phyloP scores from a whole-genome alignment of 225 moss, liverwort and hornwort species.

The Thuidium tamariscinum region DNA sequence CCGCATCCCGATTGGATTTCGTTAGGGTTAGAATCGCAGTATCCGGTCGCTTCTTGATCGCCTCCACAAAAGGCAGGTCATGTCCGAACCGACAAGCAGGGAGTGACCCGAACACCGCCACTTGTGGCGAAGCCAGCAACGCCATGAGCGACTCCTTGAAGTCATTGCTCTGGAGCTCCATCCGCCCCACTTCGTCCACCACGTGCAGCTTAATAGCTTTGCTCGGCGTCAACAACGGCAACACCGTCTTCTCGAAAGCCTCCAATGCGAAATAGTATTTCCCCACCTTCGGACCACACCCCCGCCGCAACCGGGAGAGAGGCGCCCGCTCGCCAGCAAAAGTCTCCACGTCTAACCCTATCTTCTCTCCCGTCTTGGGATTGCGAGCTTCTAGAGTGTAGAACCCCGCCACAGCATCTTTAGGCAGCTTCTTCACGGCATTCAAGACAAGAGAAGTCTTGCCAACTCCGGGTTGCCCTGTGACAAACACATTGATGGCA shows the following conservation, averaged over 20 bases:
- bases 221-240: conserved; percentile 55
- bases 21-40: conserved; percentile 77
- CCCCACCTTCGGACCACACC: conserved; percentile 79
- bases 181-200: conserved; percentile 80
- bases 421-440: conserved; percentile 67
- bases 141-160: conserved; percentile 60
- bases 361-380: conserved; percentile 72
- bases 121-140: conserved; percentile 61
- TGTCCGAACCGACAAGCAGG: conserved; percentile 79
- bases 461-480: conserved; percentile 66
- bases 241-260: conserved; percentile 66
- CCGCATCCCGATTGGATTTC: conserved; percentile 69
- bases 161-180: conserved; percentile 77
- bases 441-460: conserved; percentile 54
- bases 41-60: conserved; percentile 66
- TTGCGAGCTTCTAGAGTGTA: conserved; percentile 74
- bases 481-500: conserved; percentile 83
- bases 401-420: conserved; percentile 64
- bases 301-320: conserved; percentile 65
- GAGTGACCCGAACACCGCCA: conserved; percentile 75
- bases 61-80: conserved; percentile 77
- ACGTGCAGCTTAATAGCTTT: conserved; percentile 68
- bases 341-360: conserved; percentile 79
- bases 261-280: conserved; percentile 81
- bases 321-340: conserved; percentile 66